Evolutionary conservation across 352 stramenopile species (phyloP).

Genomic region (Pythium sukuiense): DNA sequence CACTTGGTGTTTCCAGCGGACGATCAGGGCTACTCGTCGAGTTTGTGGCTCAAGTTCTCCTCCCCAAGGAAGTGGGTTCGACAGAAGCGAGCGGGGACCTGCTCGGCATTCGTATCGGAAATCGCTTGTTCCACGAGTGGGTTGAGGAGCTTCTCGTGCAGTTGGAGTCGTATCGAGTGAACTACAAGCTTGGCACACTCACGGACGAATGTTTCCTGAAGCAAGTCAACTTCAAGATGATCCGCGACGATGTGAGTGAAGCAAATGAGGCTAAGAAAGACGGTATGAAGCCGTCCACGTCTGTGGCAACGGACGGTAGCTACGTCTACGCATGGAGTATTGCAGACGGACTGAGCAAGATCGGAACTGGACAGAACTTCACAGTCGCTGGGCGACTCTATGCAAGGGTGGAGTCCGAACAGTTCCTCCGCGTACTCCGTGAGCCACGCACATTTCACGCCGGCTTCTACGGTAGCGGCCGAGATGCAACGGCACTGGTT

Average conservation of each 20-base stretch:
- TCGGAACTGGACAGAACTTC: constrained; percentile 72
- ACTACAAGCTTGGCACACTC: constrained; percentile 54
- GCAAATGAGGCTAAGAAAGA: constrained; percentile 22
- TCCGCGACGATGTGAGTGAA: not conserved
- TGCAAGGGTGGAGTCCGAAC: constrained; percentile 26
- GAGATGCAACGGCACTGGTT: constrained; percentile 38
- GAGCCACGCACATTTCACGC: constrained; percentile 29
- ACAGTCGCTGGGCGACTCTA: constrained; percentile 76
- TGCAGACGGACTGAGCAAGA: constrained; percentile 46
- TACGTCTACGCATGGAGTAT: constrained; percentile 66
- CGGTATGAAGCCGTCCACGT: constrained; percentile 14
- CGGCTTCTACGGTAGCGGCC: constrained; percentile 43
- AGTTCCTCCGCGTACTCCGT: constrained; percentile 34
- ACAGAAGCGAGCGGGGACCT: not conserved
- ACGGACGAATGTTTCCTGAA: constrained; percentile 43
- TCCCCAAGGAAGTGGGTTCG: not conserved
- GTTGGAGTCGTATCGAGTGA: constrained; percentile 55
- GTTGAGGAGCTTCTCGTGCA: constrained; percentile 38
- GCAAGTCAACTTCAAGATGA: constrained; percentile 45
- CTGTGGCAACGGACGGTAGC: constrained; percentile 62
- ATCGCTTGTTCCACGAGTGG: constrained; percentile 39
- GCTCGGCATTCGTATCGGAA: constrained; percentile 8
- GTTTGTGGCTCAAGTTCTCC: constrained; percentile 40
- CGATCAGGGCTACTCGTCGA: constrained; percentile 49
- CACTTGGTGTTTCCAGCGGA: constrained; percentile 58